Conservation (phyloP, 768 basidiomycete species). For the Phlebiopsis gigantea region DNA sequence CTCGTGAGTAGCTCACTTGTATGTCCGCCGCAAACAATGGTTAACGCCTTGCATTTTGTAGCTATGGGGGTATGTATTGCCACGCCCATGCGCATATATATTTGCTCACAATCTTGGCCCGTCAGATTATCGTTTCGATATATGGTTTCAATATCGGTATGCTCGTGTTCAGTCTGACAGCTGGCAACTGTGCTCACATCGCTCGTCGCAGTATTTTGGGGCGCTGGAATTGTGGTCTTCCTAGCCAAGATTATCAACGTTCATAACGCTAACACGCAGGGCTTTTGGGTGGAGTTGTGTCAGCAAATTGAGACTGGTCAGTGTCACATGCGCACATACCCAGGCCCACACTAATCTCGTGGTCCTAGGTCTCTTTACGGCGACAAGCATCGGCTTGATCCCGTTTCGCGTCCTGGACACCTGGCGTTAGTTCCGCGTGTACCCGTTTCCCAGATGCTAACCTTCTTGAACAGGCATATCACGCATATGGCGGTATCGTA, state of each 20-base stretch:
- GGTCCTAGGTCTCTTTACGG: slow-evolving; percentile 61
- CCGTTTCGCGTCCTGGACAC: slow-evolving; percentile 74
- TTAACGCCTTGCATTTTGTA: slow-evolving; percentile 53
- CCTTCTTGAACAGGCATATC: slow-evolving; percentile 49
- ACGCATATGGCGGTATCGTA: slow-evolving; percentile 73
- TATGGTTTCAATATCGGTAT: slow-evolving; percentile 73
- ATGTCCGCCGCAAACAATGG: slow-evolving; percentile 34
- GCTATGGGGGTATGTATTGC: slow-evolving; percentile 3
- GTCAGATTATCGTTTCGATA: slow-evolving; percentile 56
- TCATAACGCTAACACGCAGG: slow-evolving; percentile 62
- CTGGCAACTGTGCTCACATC: not conserved
- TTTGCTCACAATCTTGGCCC: not conserved
- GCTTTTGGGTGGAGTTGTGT: slow-evolving; percentile 77
- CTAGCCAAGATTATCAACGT: slow-evolving; percentile 63
- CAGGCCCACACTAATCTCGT: not conserved
- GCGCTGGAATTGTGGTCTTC: slow-evolving; percentile 76
- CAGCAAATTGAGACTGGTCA: slow-evolving; percentile 74
- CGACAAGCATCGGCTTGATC: slow-evolving; percentile 75
- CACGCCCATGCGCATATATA: not conserved
- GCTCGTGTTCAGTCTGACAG: slow-evolving; percentile 15
- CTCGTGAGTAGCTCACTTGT: slow-evolving; percentile 44
- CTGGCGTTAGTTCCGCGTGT: slow-evolving; percentile 44
- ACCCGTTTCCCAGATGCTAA: no score
- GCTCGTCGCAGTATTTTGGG: slow-evolving; percentile 66
- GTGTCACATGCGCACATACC: not conserved